Evolutionary conservation across 1,284 basidiomycete genomes (phyloP), one percentile per base, ranked within the genome.

Genomic region (Neolentinus lepideus): DNA sequence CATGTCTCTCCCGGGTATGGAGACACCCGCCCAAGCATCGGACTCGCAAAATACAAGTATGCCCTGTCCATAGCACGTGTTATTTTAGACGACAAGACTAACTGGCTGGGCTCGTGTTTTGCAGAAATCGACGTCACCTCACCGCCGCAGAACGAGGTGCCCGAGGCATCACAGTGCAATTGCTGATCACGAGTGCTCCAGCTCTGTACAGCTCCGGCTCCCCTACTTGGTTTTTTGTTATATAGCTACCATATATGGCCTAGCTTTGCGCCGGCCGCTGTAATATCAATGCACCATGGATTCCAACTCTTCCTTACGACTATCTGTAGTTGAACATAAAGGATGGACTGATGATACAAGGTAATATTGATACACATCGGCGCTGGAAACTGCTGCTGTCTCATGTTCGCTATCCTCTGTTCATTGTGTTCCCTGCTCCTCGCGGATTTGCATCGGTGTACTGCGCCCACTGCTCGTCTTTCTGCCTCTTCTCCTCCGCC

Each of bases 1-100:
- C 0, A 89, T 98, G 85, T 94, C 94, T 2, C 73, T 99, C 56
- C 97, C 97, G 6, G 97, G 97, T 10, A 95, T 95, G 83, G 92
- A 96, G 67, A 89, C 88, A 65, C 91, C 92, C 35, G 79, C 72
- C 25, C 84, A 85, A 58, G 75, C 70, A 4, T 69, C 79, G 21
- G 86, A 90, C 56, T 71, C 80, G 33, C 80, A 81, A 62, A 90
- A 90, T 61, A 78, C 85, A 48, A 92, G 89, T 91, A 69, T 56
- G 86, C 74, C 33, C 55, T 54, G 25, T 27, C 16, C 6, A 29
- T 47, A 10, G 26, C 27, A 14, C 12, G 54, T 4, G 12, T 36
- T 10, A 53, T 29, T 26, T 57, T n/a, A n/a, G 54, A 54, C 31
- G 16, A 56, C 12, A 24, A 22, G 10, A 31, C 38, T 48, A 26